Base-by-base conservation (phyloP, 108 stramenopile species). In the Licmophora abbreviata region DNA sequence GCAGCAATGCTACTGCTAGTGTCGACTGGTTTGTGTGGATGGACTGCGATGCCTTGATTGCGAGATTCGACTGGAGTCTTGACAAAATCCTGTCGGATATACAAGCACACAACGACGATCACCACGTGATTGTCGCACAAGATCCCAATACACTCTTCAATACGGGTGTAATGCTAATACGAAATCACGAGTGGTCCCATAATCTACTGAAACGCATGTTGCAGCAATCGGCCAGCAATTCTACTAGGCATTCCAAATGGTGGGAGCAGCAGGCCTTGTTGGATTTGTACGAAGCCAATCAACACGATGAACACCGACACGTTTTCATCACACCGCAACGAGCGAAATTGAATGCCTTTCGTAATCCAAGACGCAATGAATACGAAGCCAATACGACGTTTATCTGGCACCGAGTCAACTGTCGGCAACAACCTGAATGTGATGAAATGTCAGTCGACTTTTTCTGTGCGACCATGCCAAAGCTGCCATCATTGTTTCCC, bases 1-100 rank as follows among this genome's bases (percentile, higher is more conserved):
- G 4, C 20, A 18, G 18, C 15, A 20, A 40, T 3, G 38, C 2
- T 3, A 20, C 38, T 3, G 18, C 3, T 1, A 18, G 18, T 40
- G 38, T 40, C 18, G 38, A 40, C 15, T 40, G 38, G 38, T 40
- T 40, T 20, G 18, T 40, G 15, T 40, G 38, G 38, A 18, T 40
- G 38, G 38, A 40, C 20, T 40, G 38, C 20, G 38, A 40, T 40
- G 38, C 38, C 3, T 20, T 40, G 15, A 20, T 40, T 3, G 38
- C 38, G 20, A 15, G 38, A 40, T 40, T 40, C 5, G 38, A 40
- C 38, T 18, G 20, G 20, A 40, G 4, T 40, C 18, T 40, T 5
- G 38, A 18, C 3, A 3, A 40, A 5, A 40, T 40, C 15, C 5
- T 40, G 1, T 3, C 15, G 1, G 38, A 40, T 3, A 18, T 40